These are phyloP conservation scores for Suhomyces kilbournensis DNA, from an alignment of 805 yeast species.

Conservation along the genomic window DNA sequence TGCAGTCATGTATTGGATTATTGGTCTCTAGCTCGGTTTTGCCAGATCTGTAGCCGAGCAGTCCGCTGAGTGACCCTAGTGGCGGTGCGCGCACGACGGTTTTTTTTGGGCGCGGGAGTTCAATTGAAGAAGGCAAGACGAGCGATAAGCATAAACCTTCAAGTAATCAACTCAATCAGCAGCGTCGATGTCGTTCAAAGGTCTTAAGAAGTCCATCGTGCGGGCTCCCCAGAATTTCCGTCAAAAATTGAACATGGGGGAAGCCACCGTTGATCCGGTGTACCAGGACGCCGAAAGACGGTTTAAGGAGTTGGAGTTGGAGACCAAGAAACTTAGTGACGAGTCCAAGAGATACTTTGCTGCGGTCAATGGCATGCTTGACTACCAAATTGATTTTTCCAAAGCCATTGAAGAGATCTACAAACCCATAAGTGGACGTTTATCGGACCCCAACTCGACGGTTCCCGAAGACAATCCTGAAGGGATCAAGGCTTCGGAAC, in stretches of 20 bases:
- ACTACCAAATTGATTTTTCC: conserved; percentile 92
- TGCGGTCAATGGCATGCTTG: conserved; percentile 91
- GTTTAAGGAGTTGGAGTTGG: conserved; percentile 85
- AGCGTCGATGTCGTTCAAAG: conserved; percentile 75
- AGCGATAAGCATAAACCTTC: background rate
- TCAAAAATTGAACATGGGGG: conserved; percentile 86
- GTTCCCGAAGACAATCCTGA: conserved; percentile 94
- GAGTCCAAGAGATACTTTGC: conserved; percentile 87
- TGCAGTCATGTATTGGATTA: too few relatives aligned
- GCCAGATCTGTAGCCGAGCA: background rate
- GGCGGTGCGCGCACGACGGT: background rate
- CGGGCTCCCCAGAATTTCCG: conserved; percentile 91
- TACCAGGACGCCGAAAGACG: conserved; percentile 95
- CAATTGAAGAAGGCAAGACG: background rate
- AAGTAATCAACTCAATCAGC: background rate
- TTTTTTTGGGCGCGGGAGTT: background rate
- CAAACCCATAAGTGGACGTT: conserved; percentile 91
- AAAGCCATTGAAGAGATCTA: conserved; percentile 93
- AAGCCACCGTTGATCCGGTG: conserved; percentile 66
- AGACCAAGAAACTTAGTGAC: conserved; percentile 83
- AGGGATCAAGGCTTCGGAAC: conserved; percentile 92
- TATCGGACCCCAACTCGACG: conserved; percentile 83
- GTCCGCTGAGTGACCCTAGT: background rate
- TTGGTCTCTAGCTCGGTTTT: too few relatives aligned
- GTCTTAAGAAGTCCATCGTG: conserved; percentile 72